Evolutionary conservation across 139 green algal species (phyloP), one percentile per base, ranked within the genome.

Genomic region (Tetradesmus lagerheimii): DNA sequence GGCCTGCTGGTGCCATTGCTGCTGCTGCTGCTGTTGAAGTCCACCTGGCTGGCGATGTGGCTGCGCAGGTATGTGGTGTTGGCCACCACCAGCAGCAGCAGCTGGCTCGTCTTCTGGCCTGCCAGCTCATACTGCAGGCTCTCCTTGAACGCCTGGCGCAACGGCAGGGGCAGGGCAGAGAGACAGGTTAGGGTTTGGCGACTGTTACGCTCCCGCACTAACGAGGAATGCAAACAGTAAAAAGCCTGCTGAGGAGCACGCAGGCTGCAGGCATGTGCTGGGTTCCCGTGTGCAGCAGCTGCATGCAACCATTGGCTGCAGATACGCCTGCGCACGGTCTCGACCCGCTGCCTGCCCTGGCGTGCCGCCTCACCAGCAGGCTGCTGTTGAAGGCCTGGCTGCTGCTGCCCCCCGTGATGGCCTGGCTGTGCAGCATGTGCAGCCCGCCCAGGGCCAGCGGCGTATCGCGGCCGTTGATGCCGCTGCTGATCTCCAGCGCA

Each of bases 371-470:
- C 83, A 88, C 83, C 83, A 35, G 8, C 11, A 88, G 31, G 62
- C 83, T 88, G 83, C 38, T 88, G 39, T 74, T 47, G 88, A 97
- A 96, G 31, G 81, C 87, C 27, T 23, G 88, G 29, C 47, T 93
- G 81, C 92, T 89, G 18, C 29, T 16, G 0, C 91, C 91, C 1
- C 66, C 80, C 0, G 80, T 67, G 2, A 94, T 29, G 31, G 93
- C 97, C 83, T 95, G 89, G 27, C 94, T 90, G 89, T 99, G 97
- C 91, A 99, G 94, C 92, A 98, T 97, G 20, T 88, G 35, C 16
- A 99, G 92, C 8, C 96, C 97, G 0, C 92, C 94, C 9, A 94
- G 50, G 47, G 95, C 94, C 45, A 98, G 82, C 43, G 85, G 75
- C 0, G 92, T 88, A 29, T 93, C 81, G 2, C 86, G 85, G 9